phyloP scores from a whole-genome alignment of 2,329 filamentous ascomycete genomes.

The Rhytidhysteron rufulum region DNA sequence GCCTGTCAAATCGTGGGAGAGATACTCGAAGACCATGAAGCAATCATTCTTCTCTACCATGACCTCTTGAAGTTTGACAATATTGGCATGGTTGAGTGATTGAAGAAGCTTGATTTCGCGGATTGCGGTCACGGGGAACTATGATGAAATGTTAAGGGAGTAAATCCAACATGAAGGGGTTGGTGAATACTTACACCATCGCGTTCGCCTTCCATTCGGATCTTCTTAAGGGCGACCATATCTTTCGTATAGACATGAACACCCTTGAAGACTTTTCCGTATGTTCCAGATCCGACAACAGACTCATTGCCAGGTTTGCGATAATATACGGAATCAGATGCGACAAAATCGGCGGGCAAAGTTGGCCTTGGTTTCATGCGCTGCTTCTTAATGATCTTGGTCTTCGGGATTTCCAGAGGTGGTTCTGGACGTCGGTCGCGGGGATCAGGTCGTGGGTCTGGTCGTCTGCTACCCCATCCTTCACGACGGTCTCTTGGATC shows the following conservation, averaged over 20 bases:
- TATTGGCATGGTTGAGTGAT: slow-evolving; percentile 74
- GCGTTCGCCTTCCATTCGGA: slow-evolving; percentile 88
- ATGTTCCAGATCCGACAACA: slow-evolving; percentile 91
- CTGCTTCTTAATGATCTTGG: slow-evolving; percentile 61
- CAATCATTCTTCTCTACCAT: slow-evolving; percentile 99
- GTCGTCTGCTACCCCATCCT: slow-evolving; percentile 20
- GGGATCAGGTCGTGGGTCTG: slow-evolving; percentile 33
- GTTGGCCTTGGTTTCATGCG: slow-evolving; percentile 68
- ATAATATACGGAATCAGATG: slow-evolving; percentile 87
- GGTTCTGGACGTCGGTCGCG: slow-evolving; percentile 34
- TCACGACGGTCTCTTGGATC: slow-evolving; percentile 22
- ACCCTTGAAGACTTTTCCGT: slow-evolving; percentile 94
- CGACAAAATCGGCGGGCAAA: slow-evolving; percentile 66
- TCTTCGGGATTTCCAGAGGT: slow-evolving; percentile 41
- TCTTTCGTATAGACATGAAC: slow-evolving; percentile 85
- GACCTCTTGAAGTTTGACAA: slow-evolving; percentile 80
- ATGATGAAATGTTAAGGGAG: slow-evolving; percentile 19
- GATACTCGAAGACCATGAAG: slow-evolving; percentile 99
- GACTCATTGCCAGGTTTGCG: slow-evolving; percentile 97
- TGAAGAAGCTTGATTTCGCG: slow-evolving; percentile 91
- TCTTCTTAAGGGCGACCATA: slow-evolving; percentile 81
- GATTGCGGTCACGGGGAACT: slow-evolving; percentile 83
- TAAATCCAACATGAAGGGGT: background rate
- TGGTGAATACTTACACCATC: slow-evolving; percentile 57
- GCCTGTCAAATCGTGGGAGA: slow-evolving; percentile 93